Conservation (phyloP, 148 eudicot genomes). For the Rheum nobile region DNA sequence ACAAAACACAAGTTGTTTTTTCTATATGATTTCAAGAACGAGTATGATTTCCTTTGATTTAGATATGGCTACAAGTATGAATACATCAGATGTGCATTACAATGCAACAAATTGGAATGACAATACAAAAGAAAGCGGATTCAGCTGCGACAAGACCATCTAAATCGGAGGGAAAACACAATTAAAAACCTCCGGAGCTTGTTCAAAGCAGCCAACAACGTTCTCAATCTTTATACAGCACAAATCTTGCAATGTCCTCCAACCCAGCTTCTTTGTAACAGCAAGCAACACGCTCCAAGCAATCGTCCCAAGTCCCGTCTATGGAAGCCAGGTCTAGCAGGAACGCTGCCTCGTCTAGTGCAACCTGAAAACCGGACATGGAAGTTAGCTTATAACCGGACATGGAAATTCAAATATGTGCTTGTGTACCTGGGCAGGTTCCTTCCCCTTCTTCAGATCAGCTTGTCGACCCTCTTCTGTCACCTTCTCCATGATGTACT, state of each 20-base stretch:
- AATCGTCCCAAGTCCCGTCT: conserved; percentile 83
- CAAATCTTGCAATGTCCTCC: conserved; percentile 57
- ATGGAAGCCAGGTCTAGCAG: conserved; percentile 85
- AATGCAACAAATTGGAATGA: too few relatives aligned
- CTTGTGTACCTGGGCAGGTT: conserved; percentile 58
- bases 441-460: conserved; percentile 82
- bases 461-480: conserved; percentile 66
- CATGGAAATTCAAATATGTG: background rate
- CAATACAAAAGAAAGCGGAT: too few relatives aligned
- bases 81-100: too few relatives aligned
- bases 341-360: conserved; percentile 92
- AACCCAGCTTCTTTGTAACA: conserved; percentile 80
- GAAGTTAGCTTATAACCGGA: background rate
- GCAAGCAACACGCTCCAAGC: conserved; percentile 46
- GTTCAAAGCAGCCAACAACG: background rate
- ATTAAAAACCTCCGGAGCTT: too few relatives aligned
- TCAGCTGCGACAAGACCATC: too few relatives aligned
- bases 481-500: conserved; percentile 71
- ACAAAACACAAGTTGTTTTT: too few relatives aligned
- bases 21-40: too few relatives aligned
- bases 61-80: too few relatives aligned
- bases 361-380: conserved; percentile 30
- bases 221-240: conserved; percentile 46
- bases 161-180: too few relatives aligned
- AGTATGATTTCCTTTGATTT: too few relatives aligned